Evolutionary conservation across 2,329 filamentous ascomycete genomes (phyloP).

Genomic region (Periconia sp.): DNA sequence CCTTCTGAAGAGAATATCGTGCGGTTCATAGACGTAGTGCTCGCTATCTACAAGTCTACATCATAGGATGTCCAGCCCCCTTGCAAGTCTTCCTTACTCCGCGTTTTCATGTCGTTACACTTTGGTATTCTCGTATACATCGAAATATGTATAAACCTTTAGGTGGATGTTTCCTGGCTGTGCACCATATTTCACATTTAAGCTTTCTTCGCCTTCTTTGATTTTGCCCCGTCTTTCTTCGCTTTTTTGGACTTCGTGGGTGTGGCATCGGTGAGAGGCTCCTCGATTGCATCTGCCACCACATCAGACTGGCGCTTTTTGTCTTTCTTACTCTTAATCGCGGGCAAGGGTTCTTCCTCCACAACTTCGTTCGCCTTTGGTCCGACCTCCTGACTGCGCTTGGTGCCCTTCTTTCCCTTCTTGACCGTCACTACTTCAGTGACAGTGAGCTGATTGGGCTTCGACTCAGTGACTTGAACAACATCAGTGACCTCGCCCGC

Average conservation of each 20-base stretch:
- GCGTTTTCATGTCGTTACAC: no score
- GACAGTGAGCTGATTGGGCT: slow-evolving; percentile 14
- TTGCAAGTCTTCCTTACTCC: no score
- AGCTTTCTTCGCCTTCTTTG: slow-evolving; percentile 36
- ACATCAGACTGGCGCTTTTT: slow-evolving; percentile 29
- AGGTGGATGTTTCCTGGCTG: no score
- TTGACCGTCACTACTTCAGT: slow-evolving; percentile 43
- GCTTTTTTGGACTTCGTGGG: slow-evolving; percentile 27
- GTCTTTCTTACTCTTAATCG: slow-evolving; percentile 21
- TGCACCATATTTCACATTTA: no score
- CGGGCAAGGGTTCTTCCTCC: slow-evolving; percentile 7
- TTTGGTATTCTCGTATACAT: no score
- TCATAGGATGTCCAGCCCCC: no score
- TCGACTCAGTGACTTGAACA: slow-evolving; percentile 18
- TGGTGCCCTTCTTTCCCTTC: slow-evolving; percentile 35
- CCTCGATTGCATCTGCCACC: slow-evolving; percentile 14
- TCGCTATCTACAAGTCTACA: no score
- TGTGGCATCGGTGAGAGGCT: slow-evolving; percentile 17
- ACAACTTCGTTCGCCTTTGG: slow-evolving; percentile 6
- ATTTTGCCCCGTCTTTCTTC: slow-evolving; percentile 25
- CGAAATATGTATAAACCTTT: no score
- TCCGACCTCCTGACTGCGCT: slow-evolving; percentile 14
- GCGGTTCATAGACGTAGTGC: no score
- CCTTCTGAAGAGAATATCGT: no score
- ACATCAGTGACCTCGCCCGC: slow-evolving; percentile 23